Conservation (phyloP, 2,329 filamentous ascomycete species). For the Nemania sp. region DNA sequence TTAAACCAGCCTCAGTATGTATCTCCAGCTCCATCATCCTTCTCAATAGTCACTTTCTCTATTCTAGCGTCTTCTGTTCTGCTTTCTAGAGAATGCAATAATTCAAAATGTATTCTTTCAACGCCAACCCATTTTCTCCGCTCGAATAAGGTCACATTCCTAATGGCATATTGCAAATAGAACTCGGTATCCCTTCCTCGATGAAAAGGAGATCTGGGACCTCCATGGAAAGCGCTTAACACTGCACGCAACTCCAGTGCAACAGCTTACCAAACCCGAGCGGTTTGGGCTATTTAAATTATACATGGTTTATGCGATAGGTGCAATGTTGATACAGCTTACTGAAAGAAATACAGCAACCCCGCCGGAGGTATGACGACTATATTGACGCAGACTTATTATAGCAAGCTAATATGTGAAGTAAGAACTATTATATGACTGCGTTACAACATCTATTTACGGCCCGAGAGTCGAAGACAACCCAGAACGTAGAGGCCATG, state of each 20-base stretch:
- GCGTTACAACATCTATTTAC: slow-evolving; percentile 62
- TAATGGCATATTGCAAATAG: slow-evolving; percentile 27
- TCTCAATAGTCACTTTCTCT: not conserved
- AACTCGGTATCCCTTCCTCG: slow-evolving; percentile 62
- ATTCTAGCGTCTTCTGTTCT: not conserved
- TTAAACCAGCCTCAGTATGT: slow-evolving; percentile 57
- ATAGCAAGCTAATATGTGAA: slow-evolving; percentile 28
- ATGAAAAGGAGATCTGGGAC: slow-evolving; percentile 58
- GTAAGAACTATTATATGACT: slow-evolving; percentile 61
- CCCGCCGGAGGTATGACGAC: slow-evolving; percentile 54
- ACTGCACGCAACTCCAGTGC: slow-evolving; percentile 52
- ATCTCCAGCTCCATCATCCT: not conserved
- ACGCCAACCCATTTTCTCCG: not conserved
- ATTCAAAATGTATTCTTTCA: not conserved
- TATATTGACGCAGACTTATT: slow-evolving; percentile 12
- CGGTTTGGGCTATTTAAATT: slow-evolving; percentile 63
- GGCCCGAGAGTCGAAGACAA: slow-evolving; percentile 61
- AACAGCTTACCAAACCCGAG: slow-evolving; percentile 51
- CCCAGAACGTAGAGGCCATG: slow-evolving; percentile 66
- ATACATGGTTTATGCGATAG: slow-evolving; percentile 65
- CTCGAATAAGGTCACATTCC: not conserved
- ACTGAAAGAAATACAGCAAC: slow-evolving; percentile 58
- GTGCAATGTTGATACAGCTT: slow-evolving; percentile 60
- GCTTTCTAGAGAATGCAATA: too few relatives aligned
- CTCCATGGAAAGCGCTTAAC: slow-evolving; percentile 56